Evolutionary conservation across 2,329 filamentous ascomycete species (phyloP), one percentile per base, ranked within the genome.

Genomic region (Colletotrichum shisoi): DNA sequence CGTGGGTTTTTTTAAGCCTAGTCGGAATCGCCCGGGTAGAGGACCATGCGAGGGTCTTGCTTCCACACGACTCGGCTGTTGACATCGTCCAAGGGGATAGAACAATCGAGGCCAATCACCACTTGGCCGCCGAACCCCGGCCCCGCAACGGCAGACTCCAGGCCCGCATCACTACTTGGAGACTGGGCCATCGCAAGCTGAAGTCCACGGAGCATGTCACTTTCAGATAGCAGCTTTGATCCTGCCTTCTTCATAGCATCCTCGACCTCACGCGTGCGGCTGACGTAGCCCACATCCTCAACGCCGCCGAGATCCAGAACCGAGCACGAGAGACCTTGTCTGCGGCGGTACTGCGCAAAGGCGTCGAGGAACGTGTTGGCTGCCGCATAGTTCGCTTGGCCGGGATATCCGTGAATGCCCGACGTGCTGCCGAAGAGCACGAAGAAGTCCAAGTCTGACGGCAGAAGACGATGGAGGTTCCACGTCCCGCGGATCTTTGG

Each of bases 401-500:
- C 76, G 0, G 72, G 67, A 11, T 75, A 73, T 12, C 77, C 79
- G 5, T 78, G 67, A 5, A 78, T 70, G n/a, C 74, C 76, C 0
- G 73, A 73, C 9, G 77, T 69, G 3, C 79, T 82, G 8, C 72
- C 74, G 21, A 75, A 71, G 24, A 78, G 61, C n/a, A 75, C 65
- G 45, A 82, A 80, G 70, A 82, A 80, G 66, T 79, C 76, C 1
- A 79, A 68, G 34, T 7, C 52, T n/a, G 17, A 9, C 0, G 57
- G 24, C 5, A 65, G 19, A 19, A 66, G 9, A 34, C 74, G 64
- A 68, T 83, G 77, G 4, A 83, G 71, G 62, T 84, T 83, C 76
- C 75, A 78, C 1, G 79, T 79, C 4, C 80, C 81, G 4, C 73
- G 59, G 1, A 80, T 74, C 70, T 84, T 84, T 7, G 80, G 79